Evolutionary conservation across 2,329 filamentous ascomycete species (phyloP).

Genomic region (Moelleriella libera): DNA sequence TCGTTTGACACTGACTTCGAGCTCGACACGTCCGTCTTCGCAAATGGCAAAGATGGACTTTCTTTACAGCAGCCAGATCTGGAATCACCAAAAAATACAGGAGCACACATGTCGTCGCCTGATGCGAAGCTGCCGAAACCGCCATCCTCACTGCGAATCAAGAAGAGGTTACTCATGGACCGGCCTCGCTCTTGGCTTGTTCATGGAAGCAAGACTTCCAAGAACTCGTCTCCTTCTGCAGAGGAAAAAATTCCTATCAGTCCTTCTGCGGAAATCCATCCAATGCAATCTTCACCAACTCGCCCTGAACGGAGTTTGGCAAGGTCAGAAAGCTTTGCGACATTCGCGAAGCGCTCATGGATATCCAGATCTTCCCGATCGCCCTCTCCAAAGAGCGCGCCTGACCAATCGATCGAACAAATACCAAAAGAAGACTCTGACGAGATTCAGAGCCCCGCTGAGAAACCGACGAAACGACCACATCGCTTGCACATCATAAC

Average conservation of each 20-base stretch:
- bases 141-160: conserved; percentile 14
- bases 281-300: conserved; percentile 7
- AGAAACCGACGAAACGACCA: conserved; percentile 5
- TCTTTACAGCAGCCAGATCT: conserved; percentile 3
- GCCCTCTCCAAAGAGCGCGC: conserved; percentile 26
- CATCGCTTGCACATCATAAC: conserved; percentile 15
- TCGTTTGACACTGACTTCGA: conserved; percentile 36
- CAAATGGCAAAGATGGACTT: conserved; percentile 10
- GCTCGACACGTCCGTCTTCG: conserved; percentile 30
- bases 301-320: conserved; percentile 21
- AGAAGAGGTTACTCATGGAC: conserved; percentile 32
- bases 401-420: conserved; percentile 12
- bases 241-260: conserved; percentile 5
- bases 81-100: conserved; percentile 1
- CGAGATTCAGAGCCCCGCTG: neutral
- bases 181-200: conserved; percentile 39
- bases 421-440: conserved; percentile 7
- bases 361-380: conserved; percentile 4
- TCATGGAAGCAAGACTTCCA: conserved; percentile 24
- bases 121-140: conserved; percentile 3
- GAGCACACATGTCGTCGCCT: neutral
- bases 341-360: conserved; percentile 5
- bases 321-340: conserved; percentile 32
- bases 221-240: conserved; percentile 7
- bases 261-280: conserved; percentile 2